A percentile compares a stretch with the other conserved stretches of the same genome.
phyloP scores from a whole-genome alignment of 352 stramenopile genomes.

The Phytophthora macrochlamydospora region DNA sequence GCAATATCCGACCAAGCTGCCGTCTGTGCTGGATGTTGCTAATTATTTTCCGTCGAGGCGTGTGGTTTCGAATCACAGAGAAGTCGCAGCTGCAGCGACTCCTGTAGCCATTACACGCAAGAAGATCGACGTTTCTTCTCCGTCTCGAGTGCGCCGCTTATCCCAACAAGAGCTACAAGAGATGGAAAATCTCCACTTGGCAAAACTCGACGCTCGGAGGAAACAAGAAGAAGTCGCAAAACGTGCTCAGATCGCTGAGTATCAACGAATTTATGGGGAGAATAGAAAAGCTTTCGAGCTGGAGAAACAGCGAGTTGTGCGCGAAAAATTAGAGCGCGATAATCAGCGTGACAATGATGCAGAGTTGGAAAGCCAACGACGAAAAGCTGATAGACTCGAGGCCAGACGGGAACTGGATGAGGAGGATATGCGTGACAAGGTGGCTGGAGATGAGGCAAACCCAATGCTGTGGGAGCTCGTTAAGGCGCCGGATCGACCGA shows the following conservation, averaged over 20 bases:
- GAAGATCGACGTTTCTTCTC: conserved; percentile 24
- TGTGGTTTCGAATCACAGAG: background rate
- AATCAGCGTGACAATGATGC: conserved; percentile 18
- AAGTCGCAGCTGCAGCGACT: background rate
- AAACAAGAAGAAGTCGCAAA: conserved; percentile 19
- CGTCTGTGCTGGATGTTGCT: conserved; percentile 25
- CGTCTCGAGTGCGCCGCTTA: conserved; percentile 5
- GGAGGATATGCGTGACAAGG: background rate
- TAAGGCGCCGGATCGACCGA: conserved; percentile 14
- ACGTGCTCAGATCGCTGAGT: conserved; percentile 21
- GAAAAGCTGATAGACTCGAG: conserved; percentile 7
- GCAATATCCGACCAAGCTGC: conserved; percentile 14
- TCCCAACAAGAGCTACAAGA: conserved; percentile 13
- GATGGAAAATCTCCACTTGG: background rate
- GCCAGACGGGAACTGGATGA: conserved; percentile 18
- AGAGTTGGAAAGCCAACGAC: conserved; percentile 15
- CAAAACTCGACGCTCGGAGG: conserved; percentile 12
- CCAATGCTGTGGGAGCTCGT: conserved; percentile 31
- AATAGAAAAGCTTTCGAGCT: conserved; percentile 19
- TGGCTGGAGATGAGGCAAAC: conserved; percentile 1
- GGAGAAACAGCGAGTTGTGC: conserved; percentile 18
- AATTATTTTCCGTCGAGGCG: conserved; percentile 22
- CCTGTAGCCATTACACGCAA: conserved; percentile 25
- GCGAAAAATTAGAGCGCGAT: conserved; percentile 16
- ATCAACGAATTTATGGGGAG: conserved; percentile 22